These are phyloP conservation scores for Mortierella hygrophila DNA, from an alignment of 192 early-diverging fungal species.

Conservation along the genomic window DNA sequence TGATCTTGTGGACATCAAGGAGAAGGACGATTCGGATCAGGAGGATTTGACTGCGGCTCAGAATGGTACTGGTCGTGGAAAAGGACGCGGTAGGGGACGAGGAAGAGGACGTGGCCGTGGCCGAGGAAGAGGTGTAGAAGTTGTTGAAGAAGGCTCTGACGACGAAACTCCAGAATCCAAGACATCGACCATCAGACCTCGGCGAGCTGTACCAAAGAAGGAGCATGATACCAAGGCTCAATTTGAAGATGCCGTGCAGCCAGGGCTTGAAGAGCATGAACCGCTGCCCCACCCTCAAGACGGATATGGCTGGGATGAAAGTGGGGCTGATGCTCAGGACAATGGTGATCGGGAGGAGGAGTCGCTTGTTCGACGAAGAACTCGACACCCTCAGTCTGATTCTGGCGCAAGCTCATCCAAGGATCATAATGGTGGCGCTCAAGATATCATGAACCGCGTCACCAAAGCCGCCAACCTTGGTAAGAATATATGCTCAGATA, in stretches of 20 bases:
- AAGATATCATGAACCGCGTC: slow-evolving; percentile 26
- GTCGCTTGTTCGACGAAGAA: neutral
- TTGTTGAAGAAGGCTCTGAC: slow-evolving; percentile 7
- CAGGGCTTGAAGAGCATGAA: neutral
- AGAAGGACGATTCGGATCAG: slow-evolving; percentile 7
- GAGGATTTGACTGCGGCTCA: neutral
- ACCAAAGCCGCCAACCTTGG: slow-evolving; percentile 20
- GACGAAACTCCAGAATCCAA: neutral
- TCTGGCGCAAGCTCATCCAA: neutral
- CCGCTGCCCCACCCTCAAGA: slow-evolving; percentile 40
- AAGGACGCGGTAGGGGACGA: slow-evolving; percentile 19
- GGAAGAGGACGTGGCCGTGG: slow-evolving; percentile 15
- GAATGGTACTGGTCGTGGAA: slow-evolving; percentile 6
- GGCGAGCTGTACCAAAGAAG: neutral
- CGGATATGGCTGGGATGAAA: slow-evolving; percentile 45
- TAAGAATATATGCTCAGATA: neutral
- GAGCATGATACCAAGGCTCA: neutral
- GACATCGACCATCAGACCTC: neutral
- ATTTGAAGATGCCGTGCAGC: neutral
- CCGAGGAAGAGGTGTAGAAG: neutral
- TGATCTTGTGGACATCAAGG: slow-evolving; percentile 24
- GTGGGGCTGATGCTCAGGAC: neutral
- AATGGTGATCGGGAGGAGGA: slow-evolving; percentile 11
- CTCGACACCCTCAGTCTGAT: neutral
- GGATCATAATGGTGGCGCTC: slow-evolving; percentile 1